phyloP scores from a whole-genome alignment of 208 protist species.

The Wallacemonas sp. region DNA sequence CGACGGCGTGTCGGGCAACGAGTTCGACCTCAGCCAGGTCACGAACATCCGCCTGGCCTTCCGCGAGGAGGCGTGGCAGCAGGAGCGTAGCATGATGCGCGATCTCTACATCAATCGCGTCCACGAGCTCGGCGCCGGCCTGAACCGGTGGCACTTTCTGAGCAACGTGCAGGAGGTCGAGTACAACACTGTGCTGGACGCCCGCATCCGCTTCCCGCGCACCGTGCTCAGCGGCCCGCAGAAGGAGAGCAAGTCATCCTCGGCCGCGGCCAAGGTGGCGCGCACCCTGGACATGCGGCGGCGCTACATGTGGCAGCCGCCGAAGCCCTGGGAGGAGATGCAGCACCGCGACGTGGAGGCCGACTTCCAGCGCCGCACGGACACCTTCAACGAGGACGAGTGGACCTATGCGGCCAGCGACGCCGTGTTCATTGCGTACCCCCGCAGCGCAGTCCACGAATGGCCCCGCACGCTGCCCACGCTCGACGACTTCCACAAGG shows the following conservation, averaged over 20 bases:
- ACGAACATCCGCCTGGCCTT: slow-evolving; percentile 85
- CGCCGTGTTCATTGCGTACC: slow-evolving; percentile 89
- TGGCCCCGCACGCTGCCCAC: slow-evolving; percentile 87
- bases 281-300: slow-evolving; percentile 72
- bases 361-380: slow-evolving; percentile 85
- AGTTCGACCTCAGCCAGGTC: slow-evolving; percentile 82
- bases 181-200: slow-evolving; percentile 85
- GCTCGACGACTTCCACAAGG: slow-evolving; percentile 69
- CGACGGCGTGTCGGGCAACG: slow-evolving; percentile 65
- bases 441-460: slow-evolving; percentile 67
- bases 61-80: slow-evolving; percentile 79
- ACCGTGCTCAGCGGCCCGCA: slow-evolving; percentile 81
- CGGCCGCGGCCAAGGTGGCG: slow-evolving; percentile 56
- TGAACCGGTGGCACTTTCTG: slow-evolving; percentile 79
- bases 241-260: slow-evolving; percentile 32
- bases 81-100: slow-evolving; percentile 83
- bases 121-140: slow-evolving; percentile 39
- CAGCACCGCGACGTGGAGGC: slow-evolving; percentile 67
- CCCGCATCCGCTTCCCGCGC: slow-evolving; percentile 87
- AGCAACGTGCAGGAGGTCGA: slow-evolving; percentile 85
- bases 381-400: slow-evolving; percentile 89
- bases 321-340: slow-evolving; percentile 73
- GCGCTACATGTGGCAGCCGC: slow-evolving; percentile 82
- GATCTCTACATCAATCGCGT: slow-evolving; percentile 66
- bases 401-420: slow-evolving; percentile 87